Evolutionary conservation across 257 asterid genomes (phyloP), one percentile per base, ranked within the genome.

Genomic region (Fraxinus cuspidata): DNA sequence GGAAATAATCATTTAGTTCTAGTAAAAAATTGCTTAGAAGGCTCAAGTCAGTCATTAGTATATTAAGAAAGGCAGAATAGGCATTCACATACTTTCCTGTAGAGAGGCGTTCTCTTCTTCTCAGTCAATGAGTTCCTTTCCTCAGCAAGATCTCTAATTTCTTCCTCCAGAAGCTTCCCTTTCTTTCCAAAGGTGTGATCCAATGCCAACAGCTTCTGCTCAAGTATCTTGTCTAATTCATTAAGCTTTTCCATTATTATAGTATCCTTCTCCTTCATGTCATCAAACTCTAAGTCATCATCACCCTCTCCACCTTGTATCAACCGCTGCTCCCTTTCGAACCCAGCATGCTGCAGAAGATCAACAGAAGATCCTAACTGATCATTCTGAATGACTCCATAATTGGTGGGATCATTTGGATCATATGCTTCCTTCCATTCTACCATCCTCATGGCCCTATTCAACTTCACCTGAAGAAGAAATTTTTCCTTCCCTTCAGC

Each of bases 81-180:
- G 72, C n/a, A 25, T 31, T 44, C 19, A 84, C 93, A 80, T 85
- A 92, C 98, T 85, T 90, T 96, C 76, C 99, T 81, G 77, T 90
- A 92, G 38, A 90, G 92, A 77, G 98, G 99, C 78, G 79, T 88
- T 81, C 98, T 88, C 85, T 92, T 93, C 92, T 87, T 87, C 87
- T 93, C 97, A 13, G 96, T 93, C 84, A 93, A 82, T 25, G 91
- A 74, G 87, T 96, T 96, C 84, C 99, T 90, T 85, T 95, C 99
- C 82, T 95, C 98, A 25, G 97, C 99, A 77, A 95, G 98, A 85
- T 91, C 93, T 87, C 90, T 87, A 75, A 95, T 95, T 82, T 95
- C 98, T 87, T 95, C 98, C 88, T 93, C 98, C 23, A 93, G 74
- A 47, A 84, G 81, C 87, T 89, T 95, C 42, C 97, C 99, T 83